These are phyloP conservation scores for Pleoardoris graminearum DNA, from an alignment of 2,329 filamentous ascomycete species.

Conservation along the genomic window DNA sequence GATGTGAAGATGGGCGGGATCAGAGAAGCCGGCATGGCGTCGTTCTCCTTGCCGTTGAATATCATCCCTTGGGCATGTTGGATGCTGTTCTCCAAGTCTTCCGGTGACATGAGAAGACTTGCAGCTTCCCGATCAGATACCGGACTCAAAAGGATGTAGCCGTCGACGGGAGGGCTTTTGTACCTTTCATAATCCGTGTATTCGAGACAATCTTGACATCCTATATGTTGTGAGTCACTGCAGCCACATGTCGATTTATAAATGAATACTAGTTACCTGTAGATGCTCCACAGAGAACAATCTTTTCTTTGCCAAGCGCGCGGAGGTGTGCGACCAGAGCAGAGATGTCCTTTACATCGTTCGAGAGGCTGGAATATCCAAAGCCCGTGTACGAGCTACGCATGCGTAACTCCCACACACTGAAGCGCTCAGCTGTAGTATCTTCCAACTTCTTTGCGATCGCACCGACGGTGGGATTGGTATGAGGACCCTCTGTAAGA, in stretches of 20 bases:
- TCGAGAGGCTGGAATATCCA: slow-evolving; percentile 21
- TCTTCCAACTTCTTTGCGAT: background rate
- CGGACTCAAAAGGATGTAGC: slow-evolving; percentile 21
- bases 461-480: slow-evolving; percentile 2
- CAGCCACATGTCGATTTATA: background rate
- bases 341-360: slow-evolving; percentile 20
- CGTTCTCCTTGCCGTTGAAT: slow-evolving; percentile 5
- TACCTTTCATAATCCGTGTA: slow-evolving; percentile 9
- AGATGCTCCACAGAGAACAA: slow-evolving; percentile 16
- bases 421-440: slow-evolving; percentile 7
- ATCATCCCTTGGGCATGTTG: slow-evolving; percentile 13
- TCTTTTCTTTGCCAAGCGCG: slow-evolving; percentile 8
- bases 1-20: slow-evolving; percentile 17
- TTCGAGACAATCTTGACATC: slow-evolving; percentile 20
- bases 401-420: slow-evolving; percentile 25
- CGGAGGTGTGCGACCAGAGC: slow-evolving; percentile 18
- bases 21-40: slow-evolving; percentile 12
- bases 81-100: slow-evolving; percentile 9
- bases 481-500: slow-evolving; percentile 22
- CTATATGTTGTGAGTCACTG: background rate
- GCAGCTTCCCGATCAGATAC: slow-evolving; percentile 24
- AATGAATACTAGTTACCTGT: slow-evolving; percentile 7
- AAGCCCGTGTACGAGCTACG: slow-evolving; percentile 24
- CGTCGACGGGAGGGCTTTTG: slow-evolving; percentile 3
- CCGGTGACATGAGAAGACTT: slow-evolving; percentile 16